Conservation (phyloP, 371 early-diverging fungal species). For the Syncephalastrum contaminatum region DNA sequence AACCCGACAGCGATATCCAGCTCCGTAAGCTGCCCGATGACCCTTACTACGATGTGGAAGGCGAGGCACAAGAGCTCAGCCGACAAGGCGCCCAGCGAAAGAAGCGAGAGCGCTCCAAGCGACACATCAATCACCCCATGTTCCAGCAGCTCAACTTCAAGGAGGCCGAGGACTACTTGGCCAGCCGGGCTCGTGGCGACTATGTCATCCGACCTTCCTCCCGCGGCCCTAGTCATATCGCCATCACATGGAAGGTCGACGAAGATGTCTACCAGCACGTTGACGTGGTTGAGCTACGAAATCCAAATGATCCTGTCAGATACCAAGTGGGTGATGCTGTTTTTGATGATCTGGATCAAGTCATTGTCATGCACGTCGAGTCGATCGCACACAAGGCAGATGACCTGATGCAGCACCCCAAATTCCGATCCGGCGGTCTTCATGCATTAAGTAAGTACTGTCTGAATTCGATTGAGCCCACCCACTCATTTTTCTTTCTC, state of each 20-base stretch:
- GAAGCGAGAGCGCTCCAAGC: slow-evolving; percentile 46
- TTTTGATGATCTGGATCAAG: slow-evolving; percentile 89
- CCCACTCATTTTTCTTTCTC: not conserved
- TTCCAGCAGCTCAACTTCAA: slow-evolving; percentile 74
- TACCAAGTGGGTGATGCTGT: slow-evolving; percentile 60
- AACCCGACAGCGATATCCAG: slow-evolving; percentile 45
- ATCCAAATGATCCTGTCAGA: slow-evolving; percentile 37
- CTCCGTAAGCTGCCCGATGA: slow-evolving; percentile 56
- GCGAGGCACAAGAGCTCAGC: slow-evolving; percentile 59
- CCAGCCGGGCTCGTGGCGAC: slow-evolving; percentile 70
- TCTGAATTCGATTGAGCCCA: not conserved
- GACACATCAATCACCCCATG: slow-evolving; percentile 79
- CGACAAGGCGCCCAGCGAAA: slow-evolving; percentile 49
- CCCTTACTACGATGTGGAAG: slow-evolving; percentile 66
- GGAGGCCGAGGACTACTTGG: slow-evolving; percentile 77
- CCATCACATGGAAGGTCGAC: slow-evolving; percentile 92
- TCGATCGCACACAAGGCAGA: slow-evolving; percentile 72
- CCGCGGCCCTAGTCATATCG: slow-evolving; percentile 81
- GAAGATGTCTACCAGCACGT: slow-evolving; percentile 87
- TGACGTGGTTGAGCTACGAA: slow-evolving; percentile 77
- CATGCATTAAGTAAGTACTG: slow-evolving; percentile 29
- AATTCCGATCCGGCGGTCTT: slow-evolving; percentile 52
- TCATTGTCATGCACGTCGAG: slow-evolving; percentile 88
- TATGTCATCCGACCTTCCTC: slow-evolving; percentile 94
- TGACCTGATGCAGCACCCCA: slow-evolving; percentile 61